These are phyloP conservation scores for Russula griseocarnosa DNA, from an alignment of 768 basidiomycete genomes.

Conservation along the genomic window DNA sequence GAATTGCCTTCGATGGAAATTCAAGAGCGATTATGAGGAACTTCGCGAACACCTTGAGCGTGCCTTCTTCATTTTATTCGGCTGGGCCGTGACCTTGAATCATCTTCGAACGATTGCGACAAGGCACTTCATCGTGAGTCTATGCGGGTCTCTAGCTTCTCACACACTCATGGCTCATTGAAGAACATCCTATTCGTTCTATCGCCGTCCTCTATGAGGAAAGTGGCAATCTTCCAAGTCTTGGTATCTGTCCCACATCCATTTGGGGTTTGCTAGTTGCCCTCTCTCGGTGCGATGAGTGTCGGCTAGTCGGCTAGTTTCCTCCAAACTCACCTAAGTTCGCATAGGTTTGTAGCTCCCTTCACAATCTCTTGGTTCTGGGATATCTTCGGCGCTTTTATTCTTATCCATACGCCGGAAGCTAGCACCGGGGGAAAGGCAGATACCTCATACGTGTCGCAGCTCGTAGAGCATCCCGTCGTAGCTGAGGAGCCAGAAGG, in stretches of 20 bases:
- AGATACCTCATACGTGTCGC: neutral
- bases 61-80: conserved; percentile 2
- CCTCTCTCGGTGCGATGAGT: conserved; percentile 8
- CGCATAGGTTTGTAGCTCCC: neutral
- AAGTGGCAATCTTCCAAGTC: neutral
- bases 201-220: neutral
- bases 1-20: conserved; percentile 11
- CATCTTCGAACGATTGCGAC: neutral
- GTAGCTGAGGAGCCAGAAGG: neutral
- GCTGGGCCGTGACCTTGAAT: conserved; percentile 5
- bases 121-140: conserved; percentile 9
- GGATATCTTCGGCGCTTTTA: neutral
- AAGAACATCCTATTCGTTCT: neutral
- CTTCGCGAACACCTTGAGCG: conserved; percentile 16
- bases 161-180: neutral
- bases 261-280: neutral
- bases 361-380: neutral
- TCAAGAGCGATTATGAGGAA: conserved; percentile 17
- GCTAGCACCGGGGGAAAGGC: neutral
- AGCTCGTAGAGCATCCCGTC: neutral
- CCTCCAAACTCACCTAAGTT: neutral
- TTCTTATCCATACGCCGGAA: neutral
- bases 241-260: neutral
- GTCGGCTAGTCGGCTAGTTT: neutral
- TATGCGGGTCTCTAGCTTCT: neutral